Base-by-base conservation (phyloP, 129 eudicot genomes). In the Arctium lappa region DNA sequence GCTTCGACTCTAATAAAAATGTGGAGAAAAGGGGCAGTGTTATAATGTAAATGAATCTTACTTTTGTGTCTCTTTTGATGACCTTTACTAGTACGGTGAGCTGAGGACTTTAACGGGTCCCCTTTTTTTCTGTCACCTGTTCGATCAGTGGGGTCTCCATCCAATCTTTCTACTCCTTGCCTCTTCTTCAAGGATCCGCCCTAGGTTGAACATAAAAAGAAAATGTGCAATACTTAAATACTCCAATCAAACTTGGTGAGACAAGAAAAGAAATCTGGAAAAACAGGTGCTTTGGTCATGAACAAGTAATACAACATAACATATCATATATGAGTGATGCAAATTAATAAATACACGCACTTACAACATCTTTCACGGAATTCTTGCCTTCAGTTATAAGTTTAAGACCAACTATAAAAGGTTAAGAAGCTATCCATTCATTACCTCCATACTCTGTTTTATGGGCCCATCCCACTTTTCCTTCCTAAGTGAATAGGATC, bases 51-150 rank as follows among this genome's bases (percentile, higher is more conserved):
- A 15, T 75, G 48, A 74, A 77, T 85, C 92, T 88, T 72, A 94
- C 98, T 81, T 81, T 79, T 94, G 87, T 80, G 82, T 72, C 81
- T 92, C 79, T 82, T 88, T 72, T 86, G 81, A 39, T 78, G 83
- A 86, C 82, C 75, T 80, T 79, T 91, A 50, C 34, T 73, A 46
- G 86, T 83, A 80, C 77, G 83, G 22, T 84, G 91, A 77, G 89
- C 74, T 72, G 89, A 71, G 66, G 89, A 75, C 85, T 87, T 88
- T 27, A 82, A 76, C 74, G 73, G 89, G 29, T 82, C 76, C 85
- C 90, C 85, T 86, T 88, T 88, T 69, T 75, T 70, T 62, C 84
- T 75, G 31, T 48, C 66, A 36, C 78, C 85, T 32, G 81, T 83
- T 32, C 60, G 77, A 70, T 88, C 85, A 44, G 27, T 79, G 39